These are phyloP conservation scores for Apiospora arundinis DNA, from an alignment of 2,329 filamentous ascomycete genomes.

Conservation along the genomic window DNA sequence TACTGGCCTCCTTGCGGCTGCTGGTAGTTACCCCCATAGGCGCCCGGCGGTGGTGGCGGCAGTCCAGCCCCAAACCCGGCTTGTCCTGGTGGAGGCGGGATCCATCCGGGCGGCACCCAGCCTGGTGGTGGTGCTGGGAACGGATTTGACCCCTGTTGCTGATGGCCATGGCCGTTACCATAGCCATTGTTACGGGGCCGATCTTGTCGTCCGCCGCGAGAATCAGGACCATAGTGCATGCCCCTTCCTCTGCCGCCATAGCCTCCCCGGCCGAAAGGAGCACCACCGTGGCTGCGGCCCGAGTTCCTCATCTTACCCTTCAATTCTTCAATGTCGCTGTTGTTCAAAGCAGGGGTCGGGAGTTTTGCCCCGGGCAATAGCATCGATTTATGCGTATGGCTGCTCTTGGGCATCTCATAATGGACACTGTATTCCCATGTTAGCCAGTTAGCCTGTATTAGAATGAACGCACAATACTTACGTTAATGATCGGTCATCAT, in stretches of 20 bases:
- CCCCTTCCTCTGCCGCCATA: conserved; percentile 36
- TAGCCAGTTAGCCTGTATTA: conserved; percentile 32
- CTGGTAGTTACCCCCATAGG: conserved; percentile 28
- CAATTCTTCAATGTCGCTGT: conserved; percentile 76
- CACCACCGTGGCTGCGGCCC: conserved; percentile 75
- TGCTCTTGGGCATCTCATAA: conserved; percentile 80
- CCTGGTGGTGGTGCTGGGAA: conserved; percentile 40
- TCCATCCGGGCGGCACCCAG: conserved; percentile 39
- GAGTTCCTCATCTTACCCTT: conserved; percentile 68
- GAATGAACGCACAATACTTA: conserved; percentile 51
- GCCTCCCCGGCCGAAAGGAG: conserved; percentile 53
- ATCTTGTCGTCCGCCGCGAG: conserved; percentile 32
- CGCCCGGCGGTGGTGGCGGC: conserved; percentile 47
- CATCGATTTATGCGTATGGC: conserved; percentile 88
- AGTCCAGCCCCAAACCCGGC: conserved; percentile 44
- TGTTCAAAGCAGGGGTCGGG: conserved; percentile 73
- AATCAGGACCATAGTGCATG: conserved; percentile 42
- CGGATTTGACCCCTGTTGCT: conserved; percentile 25
- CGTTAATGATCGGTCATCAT: conserved; percentile 87
- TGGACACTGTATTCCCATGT: conserved; percentile 66
- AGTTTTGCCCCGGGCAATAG: conserved; percentile 83
- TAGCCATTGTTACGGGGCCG: conserved; percentile 42
- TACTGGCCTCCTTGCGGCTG: neutral
- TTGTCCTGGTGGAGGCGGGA: conserved; percentile 47
- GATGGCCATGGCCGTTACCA: conserved; percentile 37